These are phyloP conservation scores for Orychophragmus violaceus DNA, from an alignment of 345 rosid genomes.

Conservation along the genomic window DNA sequence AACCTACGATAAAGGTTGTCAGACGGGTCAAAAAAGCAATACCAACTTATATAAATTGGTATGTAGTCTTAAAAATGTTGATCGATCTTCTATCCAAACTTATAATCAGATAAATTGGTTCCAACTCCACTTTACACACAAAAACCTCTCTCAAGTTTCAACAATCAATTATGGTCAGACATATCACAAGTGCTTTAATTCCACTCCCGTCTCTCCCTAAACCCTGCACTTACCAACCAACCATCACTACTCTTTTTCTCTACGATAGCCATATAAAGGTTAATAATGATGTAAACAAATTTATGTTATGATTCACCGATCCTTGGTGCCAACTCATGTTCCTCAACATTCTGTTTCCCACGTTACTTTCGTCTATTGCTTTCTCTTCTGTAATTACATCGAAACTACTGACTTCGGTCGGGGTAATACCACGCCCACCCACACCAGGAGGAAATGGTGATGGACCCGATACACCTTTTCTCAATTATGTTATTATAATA, in stretches of 20 bases:
- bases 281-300: no score
- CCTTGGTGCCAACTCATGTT: conserved; percentile 99
- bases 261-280: neutral
- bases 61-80: neutral
- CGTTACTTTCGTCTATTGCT: conserved; percentile 91
- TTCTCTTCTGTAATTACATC: conserved; percentile 91
- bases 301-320: conserved; percentile 40
- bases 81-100: no score
- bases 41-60: conserved; percentile 21
- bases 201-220: conserved; percentile 96
- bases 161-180: conserved; percentile 34
- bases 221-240: conserved; percentile 47
- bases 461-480: conserved; percentile 62
- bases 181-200: conserved; percentile 87
- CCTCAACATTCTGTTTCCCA: conserved; percentile 96
- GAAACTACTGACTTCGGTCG: conserved; percentile 45
- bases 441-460: conserved; percentile 99
- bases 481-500: conserved; percentile 39
- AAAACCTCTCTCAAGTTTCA: neutral
- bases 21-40: neutral
- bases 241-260: conserved; percentile 11
- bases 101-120: no score
- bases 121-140: conserved; percentile 21
- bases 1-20: neutral
- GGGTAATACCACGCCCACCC: conserved; percentile 68